A percentile compares a stretch with the other conserved stretches of the same genome.
These are phyloP conservation scores for Gamarada debralockiae DNA, from an alignment of 495 filamentous ascomycete species.

Conservation along the genomic window DNA sequence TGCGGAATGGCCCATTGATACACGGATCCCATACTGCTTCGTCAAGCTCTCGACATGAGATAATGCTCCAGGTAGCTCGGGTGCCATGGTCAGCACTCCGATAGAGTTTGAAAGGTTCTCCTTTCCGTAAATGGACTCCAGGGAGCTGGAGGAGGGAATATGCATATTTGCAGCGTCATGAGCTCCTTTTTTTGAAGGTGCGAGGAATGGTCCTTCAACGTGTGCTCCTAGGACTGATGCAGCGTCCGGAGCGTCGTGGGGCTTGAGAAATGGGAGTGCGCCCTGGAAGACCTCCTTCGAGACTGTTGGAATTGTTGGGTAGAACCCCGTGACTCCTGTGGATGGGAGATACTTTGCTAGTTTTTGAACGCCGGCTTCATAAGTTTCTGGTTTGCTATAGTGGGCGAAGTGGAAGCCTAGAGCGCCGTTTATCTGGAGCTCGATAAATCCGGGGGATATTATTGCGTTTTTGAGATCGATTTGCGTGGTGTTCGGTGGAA, in stretches of 20 bases:
- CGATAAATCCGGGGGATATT: conserved; percentile 59
- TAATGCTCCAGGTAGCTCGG: conserved; percentile 41
- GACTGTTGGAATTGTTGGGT: conserved; percentile 48
- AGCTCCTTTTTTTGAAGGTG: conserved; percentile 51
- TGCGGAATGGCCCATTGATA: conserved; percentile 60
- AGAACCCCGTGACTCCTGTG: conserved; percentile 62
- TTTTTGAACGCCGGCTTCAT: conserved; percentile 47
- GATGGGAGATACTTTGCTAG: conserved; percentile 53
- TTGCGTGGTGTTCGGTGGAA: conserved; percentile 31
- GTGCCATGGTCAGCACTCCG: conserved; percentile 19
- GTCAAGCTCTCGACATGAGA: conserved; percentile 43
- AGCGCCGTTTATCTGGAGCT: conserved; percentile 63
- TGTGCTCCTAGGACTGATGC: conserved; percentile 64
- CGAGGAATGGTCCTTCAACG: conserved; percentile 65
- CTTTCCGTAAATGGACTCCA: conserved; percentile 53
- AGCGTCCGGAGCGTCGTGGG: conserved; percentile 44
- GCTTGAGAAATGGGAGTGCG: conserved; percentile 56
- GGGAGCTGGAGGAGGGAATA: conserved; percentile 35
- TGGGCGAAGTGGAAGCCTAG: conserved; percentile 65
- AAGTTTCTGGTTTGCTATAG: conserved; percentile 46
- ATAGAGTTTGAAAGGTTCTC: conserved; percentile 37
- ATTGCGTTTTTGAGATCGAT: conserved; percentile 59
- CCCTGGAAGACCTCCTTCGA: conserved; percentile 58
- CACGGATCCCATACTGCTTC: conserved; percentile 41
- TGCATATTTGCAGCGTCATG: conserved; percentile 53